A percentile compares a stretch with the other conserved stretches of the same genome.
These are phyloP conservation scores for Starmera quercuum DNA, from an alignment of 805 yeast species.

Conservation along the genomic window DNA sequence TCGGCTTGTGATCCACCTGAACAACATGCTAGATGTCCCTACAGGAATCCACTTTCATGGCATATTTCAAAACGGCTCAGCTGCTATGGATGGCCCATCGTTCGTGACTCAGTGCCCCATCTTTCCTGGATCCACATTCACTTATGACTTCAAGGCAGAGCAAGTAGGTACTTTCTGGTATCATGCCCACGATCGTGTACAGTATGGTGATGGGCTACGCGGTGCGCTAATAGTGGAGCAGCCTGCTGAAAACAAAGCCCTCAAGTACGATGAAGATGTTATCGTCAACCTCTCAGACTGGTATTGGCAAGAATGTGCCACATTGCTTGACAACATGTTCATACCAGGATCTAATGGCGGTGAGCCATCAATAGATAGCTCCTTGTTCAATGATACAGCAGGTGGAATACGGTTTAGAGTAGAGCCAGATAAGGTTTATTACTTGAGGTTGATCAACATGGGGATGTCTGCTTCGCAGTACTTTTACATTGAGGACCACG, in stretches of 20 bases:
- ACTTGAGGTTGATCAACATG: slow-evolving; percentile 42
- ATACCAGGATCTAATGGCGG: slow-evolving; percentile 34
- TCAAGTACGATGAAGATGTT: slow-evolving; percentile 39
- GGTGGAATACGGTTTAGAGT: slow-evolving; percentile 37
- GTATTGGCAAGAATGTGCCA: slow-evolving; percentile 36
- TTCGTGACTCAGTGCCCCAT: slow-evolving; percentile 43
- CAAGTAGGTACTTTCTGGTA: slow-evolving; percentile 50
- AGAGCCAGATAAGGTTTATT: slow-evolving; percentile 35
- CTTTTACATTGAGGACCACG: slow-evolving; percentile 45
- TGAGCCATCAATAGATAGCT: slow-evolving; percentile 40
- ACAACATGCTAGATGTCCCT: slow-evolving; percentile 31
- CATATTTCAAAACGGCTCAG: slow-evolving; percentile 35
- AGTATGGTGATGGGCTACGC: slow-evolving; percentile 39
- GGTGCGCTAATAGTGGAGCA: slow-evolving; percentile 38
- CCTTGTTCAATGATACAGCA: slow-evolving; percentile 39
- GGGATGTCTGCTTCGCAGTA: slow-evolving; percentile 55
- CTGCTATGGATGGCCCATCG: slow-evolving; percentile 43
- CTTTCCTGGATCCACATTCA: slow-evolving; percentile 31
- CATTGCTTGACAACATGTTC: slow-evolving; percentile 28
- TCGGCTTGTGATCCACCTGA: slow-evolving; percentile 30
- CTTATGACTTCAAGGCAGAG: slow-evolving; percentile 33
- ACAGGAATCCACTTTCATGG: slow-evolving; percentile 57
- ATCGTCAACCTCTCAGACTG: slow-evolving; percentile 38
- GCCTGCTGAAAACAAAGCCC: slow-evolving; percentile 18
- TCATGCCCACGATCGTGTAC: slow-evolving; percentile 42